These are phyloP conservation scores for Venturia effusa DNA, from an alignment of 2,329 filamentous ascomycete genomes.

Conservation along the genomic window DNA sequence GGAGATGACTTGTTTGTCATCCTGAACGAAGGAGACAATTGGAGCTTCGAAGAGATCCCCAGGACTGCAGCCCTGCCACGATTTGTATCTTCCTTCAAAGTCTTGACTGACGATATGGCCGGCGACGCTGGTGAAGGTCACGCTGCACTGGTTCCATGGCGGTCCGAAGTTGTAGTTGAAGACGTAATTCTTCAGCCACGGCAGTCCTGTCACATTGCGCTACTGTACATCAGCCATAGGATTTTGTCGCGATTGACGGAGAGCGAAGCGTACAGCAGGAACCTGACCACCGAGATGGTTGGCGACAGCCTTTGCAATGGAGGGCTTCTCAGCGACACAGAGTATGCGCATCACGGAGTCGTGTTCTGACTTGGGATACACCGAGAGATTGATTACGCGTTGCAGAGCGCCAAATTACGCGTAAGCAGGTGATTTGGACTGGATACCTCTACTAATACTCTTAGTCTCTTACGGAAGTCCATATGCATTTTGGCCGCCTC, in stretches of 20 bases:
- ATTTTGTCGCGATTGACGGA: background rate
- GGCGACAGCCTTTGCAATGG: constrained; percentile 90
- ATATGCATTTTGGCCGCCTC: too few relatives aligned
- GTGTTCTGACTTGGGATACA: too few relatives aligned
- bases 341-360: constrained; percentile 37
- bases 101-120: constrained; percentile 79
- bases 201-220: constrained; percentile 55
- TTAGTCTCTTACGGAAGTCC: too few relatives aligned
- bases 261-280: constrained; percentile 44
- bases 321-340: constrained; percentile 80
- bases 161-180: constrained; percentile 82
- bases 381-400: too few relatives aligned
- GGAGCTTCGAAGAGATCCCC: constrained; percentile 70
- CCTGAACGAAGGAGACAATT: constrained; percentile 55
- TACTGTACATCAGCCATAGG: constrained; percentile 24
- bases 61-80: constrained; percentile 74
- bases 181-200: constrained; percentile 86
- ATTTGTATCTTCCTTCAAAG: constrained; percentile 62
- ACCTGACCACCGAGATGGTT: constrained; percentile 72
- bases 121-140: constrained; percentile 87
- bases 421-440: too few relatives aligned
- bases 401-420: too few relatives aligned
- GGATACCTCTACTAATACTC: too few relatives aligned
- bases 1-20: constrained; percentile 62
- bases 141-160: constrained; percentile 68